phyloP scores from a whole-genome alignment of 176 grass and related monocot species.

The Aegilops sharonensis region DNA sequence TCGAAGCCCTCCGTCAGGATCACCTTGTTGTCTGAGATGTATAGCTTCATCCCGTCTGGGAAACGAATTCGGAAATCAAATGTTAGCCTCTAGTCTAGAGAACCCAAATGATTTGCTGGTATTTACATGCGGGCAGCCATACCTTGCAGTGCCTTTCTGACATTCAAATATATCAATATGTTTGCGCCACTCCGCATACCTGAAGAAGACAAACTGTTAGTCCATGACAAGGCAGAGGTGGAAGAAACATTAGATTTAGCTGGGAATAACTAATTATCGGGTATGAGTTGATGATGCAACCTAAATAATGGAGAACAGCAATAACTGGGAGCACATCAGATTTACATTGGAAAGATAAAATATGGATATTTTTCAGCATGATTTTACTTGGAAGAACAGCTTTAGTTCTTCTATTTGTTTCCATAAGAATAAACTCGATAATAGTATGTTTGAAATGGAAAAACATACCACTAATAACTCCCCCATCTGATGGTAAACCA shows the following conservation, averaged over 20 bases:
- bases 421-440: background rate
- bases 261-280: background rate
- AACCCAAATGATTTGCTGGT: background rate
- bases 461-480: slow-evolving; percentile 75
- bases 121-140: background rate
- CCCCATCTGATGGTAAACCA: slow-evolving; percentile 64
- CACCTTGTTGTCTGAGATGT: slow-evolving; percentile 78
- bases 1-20: slow-evolving; percentile 78
- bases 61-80: background rate
- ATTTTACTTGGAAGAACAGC: background rate
- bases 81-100: background rate
- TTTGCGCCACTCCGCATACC: slow-evolving; percentile 77
- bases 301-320: background rate
- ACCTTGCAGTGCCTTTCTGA: slow-evolving; percentile 76
- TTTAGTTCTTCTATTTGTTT: background rate
- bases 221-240: background rate
- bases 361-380: background rate
- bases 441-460: background rate
- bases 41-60: slow-evolving; percentile 82
- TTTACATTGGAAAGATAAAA: background rate
- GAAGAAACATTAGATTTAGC: background rate
- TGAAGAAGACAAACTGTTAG: slow-evolving; percentile 8
- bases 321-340: background rate
- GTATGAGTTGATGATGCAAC: background rate
- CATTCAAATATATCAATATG: slow-evolving; percentile 82